Base-by-base conservation (phyloP, 2,329 filamentous ascomycete species). In the Akanthomyces muscarius region DNA sequence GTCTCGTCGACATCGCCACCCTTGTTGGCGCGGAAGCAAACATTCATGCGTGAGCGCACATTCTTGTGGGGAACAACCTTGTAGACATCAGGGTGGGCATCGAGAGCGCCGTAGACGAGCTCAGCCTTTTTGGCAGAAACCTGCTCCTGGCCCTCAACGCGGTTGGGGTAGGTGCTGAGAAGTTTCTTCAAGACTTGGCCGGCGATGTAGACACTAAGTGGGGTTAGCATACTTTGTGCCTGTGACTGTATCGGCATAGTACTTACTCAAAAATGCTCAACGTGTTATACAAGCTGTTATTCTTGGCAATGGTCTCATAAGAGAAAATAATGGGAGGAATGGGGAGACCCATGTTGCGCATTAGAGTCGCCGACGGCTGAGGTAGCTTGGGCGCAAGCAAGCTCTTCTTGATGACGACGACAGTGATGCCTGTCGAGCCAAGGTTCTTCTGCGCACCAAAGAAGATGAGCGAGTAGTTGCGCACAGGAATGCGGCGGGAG, bases 391-490 rank as follows among this genome's bases (percentile, higher is more conserved):
- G 89, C 14, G 90, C 85, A 2, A 98, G 83, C 36, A 98, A 81
- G 66, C 80, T 86, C 79, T 96, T 96, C 73, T 89, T 89, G 71
- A 98, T 82, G 55, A 97, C 88, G 16, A 90, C 89, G 33, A 97
- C 90, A 6, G 94, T 95, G 65, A 98, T 85, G 64, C 94, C 94
- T 1, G 94, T 88, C 3, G 85, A 86, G 33, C 93, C 94, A 13
- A 97, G 83, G 77, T 98, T 97, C 85, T 98, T 97, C 74, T 97
- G 94, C 0, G 93, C 92, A 53, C 93, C 92, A 66, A 92, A 96
- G 78, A 97, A 97, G 72, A 98, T 89, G 68, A 89, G 80, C 1
- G 88, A 89, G 76, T 89, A 96, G 72, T 95, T 93, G 68, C 80
- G 81, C 54, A 96, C 84, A 41, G 93, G 88, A 28, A 97, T 84